Conservation (phyloP, 2,329 filamentous ascomycete species). For the Diaporthe destruens region DNA sequence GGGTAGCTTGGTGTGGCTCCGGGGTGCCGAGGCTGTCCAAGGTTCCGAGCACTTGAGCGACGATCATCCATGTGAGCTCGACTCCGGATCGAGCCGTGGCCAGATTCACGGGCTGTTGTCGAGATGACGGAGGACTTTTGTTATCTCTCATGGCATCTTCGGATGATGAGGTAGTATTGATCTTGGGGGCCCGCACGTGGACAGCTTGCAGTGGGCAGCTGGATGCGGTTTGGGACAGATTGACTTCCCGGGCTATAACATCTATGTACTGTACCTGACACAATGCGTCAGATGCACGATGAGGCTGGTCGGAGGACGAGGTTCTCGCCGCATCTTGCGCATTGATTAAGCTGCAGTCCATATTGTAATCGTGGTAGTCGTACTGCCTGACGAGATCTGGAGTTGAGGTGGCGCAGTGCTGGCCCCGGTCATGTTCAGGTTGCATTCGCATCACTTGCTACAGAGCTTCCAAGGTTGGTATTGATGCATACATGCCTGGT, state of each 20-base stretch:
- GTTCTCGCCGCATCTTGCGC: not conserved
- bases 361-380: not conserved
- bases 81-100: slow-evolving; percentile 14
- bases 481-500: not conserved
- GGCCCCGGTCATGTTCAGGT: not conserved
- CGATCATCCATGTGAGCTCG: slow-evolving; percentile 26
- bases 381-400: not conserved
- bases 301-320: not conserved
- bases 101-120: not conserved
- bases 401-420: not conserved
- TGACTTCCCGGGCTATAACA: not conserved
- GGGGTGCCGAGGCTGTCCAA: slow-evolving; percentile 8
- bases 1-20: slow-evolving; percentile 6
- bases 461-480: slow-evolving; percentile 23
- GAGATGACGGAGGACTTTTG: not conserved
- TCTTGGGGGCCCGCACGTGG: not conserved
- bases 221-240: not conserved
- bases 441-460: slow-evolving; percentile 4
- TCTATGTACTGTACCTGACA: not conserved
- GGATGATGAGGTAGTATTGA: not conserved
- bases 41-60: not conserved
- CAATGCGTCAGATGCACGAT: not conserved
- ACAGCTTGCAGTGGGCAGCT: not conserved
- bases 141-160: not conserved
- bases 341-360: not conserved